A percentile compares a stretch with the other conserved stretches of the same genome.
These are phyloP conservation scores for Cichorium intybus DNA, from an alignment of 140 eudicot species.

Conservation along the genomic window DNA sequence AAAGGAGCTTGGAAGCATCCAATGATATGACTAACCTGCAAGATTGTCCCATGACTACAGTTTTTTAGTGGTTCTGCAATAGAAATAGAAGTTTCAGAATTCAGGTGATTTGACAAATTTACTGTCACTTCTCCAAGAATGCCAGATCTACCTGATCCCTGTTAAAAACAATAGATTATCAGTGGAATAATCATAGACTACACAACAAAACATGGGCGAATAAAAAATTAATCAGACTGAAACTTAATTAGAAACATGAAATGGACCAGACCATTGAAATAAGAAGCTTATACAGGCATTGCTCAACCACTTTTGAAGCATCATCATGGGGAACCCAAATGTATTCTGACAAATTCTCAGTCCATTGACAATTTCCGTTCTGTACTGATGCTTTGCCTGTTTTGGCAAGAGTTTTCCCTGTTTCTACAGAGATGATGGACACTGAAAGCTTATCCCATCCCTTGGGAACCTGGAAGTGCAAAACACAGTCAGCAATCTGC, in stretches of 20 bases:
- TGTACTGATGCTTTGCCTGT: conserved; percentile 47
- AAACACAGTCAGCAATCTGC: conserved; percentile 22
- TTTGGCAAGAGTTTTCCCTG: conserved; percentile 57
- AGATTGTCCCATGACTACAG: conserved; percentile 54
- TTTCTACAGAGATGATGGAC: conserved; percentile 53
- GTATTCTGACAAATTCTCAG: conserved; percentile 46
- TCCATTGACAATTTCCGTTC: conserved; percentile 62
- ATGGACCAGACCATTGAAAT: conserved; percentile 49
- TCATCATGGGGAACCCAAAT: conserved; percentile 48
- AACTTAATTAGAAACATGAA: conserved; percentile 13
- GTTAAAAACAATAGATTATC: conserved; percentile 13
- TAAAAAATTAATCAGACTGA: conserved; percentile 10
- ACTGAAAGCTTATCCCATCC: conserved; percentile 73
- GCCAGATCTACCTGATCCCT: conserved; percentile 67
- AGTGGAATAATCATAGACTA: conserved; percentile 8
- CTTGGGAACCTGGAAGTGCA: conserved; percentile 60
- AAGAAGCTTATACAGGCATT: conserved; percentile 51
- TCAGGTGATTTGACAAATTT: conserved; percentile 47
- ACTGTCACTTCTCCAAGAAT: conserved; percentile 66
- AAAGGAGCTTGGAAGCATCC: conserved; percentile 14
- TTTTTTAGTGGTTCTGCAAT: conserved; percentile 52
- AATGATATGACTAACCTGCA: conserved; percentile 53
- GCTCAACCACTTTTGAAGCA: conserved; percentile 43
- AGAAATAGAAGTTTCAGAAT: conserved; percentile 40
- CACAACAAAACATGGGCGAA: conserved; percentile 14